A percentile compares a stretch with the other conserved stretches of the same genome.
These are phyloP conservation scores for Uronychia binucleata DNA, from an alignment of 73 alveolate species.

Conservation along the genomic window DNA sequence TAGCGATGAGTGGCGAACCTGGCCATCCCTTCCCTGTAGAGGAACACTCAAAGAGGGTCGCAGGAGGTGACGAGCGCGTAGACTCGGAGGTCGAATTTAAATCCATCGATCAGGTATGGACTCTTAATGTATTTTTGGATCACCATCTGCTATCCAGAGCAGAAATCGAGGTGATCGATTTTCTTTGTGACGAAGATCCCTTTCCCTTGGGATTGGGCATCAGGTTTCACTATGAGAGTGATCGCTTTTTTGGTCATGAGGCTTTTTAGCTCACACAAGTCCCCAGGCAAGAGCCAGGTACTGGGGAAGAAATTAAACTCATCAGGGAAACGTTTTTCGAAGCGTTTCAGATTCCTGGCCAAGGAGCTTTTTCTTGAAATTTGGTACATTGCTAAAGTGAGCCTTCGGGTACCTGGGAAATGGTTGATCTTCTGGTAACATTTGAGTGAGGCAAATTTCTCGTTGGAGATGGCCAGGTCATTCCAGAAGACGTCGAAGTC, in stretches of 20 bases:
- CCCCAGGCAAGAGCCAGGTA: slow-evolving; percentile 40
- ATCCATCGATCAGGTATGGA: slow-evolving; percentile 87
- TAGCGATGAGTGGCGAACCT: slow-evolving; percentile 63
- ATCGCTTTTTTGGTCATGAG: background rate
- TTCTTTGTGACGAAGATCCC: slow-evolving; percentile 29
- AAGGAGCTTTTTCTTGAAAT: slow-evolving; percentile 81
- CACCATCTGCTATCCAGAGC: slow-evolving; percentile 52
- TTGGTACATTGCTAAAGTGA: slow-evolving; percentile 77
- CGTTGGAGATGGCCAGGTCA: background rate
- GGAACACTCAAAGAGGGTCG: slow-evolving; percentile 52
- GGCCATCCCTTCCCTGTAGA: slow-evolving; percentile 68
- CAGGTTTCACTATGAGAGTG: slow-evolving; percentile 39
- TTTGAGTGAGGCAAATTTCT: background rate
- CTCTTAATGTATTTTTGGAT: slow-evolving; percentile 75
- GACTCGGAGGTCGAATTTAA: slow-evolving; percentile 88
- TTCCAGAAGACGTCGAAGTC: slow-evolving; percentile 17
- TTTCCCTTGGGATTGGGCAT: slow-evolving; percentile 27
- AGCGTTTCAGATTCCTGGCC: slow-evolving; percentile 9
- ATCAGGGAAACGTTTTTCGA: background rate
- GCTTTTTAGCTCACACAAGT: slow-evolving; percentile 2
- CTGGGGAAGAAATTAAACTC: slow-evolving; percentile 16
- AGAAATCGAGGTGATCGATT: slow-evolving; percentile 11
- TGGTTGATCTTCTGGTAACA: slow-evolving; percentile 80
- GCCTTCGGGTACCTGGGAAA: slow-evolving; percentile 76
- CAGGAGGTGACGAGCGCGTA: slow-evolving; percentile 69